phyloP scores from a whole-genome alignment of 148 eudicot genomes.

The Polygonum aviculare region DNA sequence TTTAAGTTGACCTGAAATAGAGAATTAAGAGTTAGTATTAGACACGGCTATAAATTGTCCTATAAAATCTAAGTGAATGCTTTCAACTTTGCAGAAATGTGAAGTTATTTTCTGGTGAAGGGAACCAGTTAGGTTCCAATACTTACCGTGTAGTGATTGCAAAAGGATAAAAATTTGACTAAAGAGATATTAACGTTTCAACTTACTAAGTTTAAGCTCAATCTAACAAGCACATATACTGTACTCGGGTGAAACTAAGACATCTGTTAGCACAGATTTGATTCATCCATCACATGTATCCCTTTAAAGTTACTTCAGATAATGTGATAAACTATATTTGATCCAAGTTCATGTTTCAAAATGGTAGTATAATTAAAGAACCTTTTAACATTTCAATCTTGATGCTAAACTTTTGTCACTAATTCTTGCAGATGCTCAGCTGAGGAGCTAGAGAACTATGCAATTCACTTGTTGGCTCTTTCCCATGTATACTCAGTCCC shows the following conservation, averaged over 20 bases:
- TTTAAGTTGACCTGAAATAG: neutral
- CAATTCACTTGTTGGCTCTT: constrained; percentile 65
- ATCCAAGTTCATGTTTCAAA: neutral
- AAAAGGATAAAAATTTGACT: neutral
- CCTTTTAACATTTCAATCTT: neutral
- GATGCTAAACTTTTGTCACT: neutral
- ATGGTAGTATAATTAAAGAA: neutral
- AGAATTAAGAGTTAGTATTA: neutral
- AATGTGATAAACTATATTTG: neutral
- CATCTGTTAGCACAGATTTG: neutral
- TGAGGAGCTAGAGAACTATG: constrained; percentile 75
- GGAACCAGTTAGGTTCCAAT: neutral
- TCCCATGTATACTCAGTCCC: constrained; percentile 79
- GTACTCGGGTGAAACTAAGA: neutral
- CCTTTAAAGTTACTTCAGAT: neutral
- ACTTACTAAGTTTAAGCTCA: neutral
- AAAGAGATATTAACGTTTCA: neutral
- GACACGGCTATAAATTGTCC: neutral
- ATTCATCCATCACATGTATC: neutral
- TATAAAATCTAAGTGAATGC: neutral
- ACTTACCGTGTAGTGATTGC: neutral
- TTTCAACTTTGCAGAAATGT: neutral
- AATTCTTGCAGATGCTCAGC: constrained; percentile 46
- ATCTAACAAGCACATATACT: neutral
- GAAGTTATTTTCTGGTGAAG: neutral